Conservation (phyloP, 352 stramenopile species). For the Saprolegnia parasitica region DNA sequence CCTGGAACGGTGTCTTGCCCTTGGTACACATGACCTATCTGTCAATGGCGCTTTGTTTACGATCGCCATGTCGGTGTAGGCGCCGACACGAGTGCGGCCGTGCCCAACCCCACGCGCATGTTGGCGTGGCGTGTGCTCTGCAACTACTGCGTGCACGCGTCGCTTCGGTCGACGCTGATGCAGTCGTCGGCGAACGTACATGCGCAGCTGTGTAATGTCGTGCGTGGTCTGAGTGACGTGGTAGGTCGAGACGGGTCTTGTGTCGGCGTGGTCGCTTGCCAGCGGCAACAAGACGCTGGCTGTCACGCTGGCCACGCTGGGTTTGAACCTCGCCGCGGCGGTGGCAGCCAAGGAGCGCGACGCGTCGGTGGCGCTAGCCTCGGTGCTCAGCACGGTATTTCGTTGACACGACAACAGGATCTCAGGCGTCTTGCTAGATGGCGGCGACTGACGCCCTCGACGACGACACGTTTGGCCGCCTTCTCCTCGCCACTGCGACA, state of each 20-base stretch:
- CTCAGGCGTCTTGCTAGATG: slow-evolving; percentile 46
- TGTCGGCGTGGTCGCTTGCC: background rate
- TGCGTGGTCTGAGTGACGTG: too few relatives aligned
- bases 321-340: slow-evolving; percentile 44
- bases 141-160: slow-evolving; percentile 67
- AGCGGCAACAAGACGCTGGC: slow-evolving; percentile 10
- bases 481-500: slow-evolving; percentile 58
- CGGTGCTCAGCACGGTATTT: background rate
- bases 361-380: slow-evolving; percentile 29
- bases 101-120: slow-evolving; percentile 68
- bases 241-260: too few relatives aligned
- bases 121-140: slow-evolving; percentile 64
- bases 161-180: slow-evolving; percentile 38
- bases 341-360: slow-evolving; percentile 53
- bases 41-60: slow-evolving; percentile 22
- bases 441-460: slow-evolving; percentile 51
- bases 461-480: slow-evolving; percentile 71
- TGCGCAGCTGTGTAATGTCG: background rate
- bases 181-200: slow-evolving; percentile 37
- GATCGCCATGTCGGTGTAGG: background rate
- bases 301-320: slow-evolving; percentile 36
- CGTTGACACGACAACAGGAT: slow-evolving; percentile 46
- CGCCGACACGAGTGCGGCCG: slow-evolving; percentile 31
- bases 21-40: too few relatives aligned
- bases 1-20: slow-evolving; percentile 41